A percentile compares a stretch with the other conserved stretches of the same genome.
Conservation (phyloP, 2,329 filamentous ascomycete species). For the Ceratocystis diversiconidia region DNA sequence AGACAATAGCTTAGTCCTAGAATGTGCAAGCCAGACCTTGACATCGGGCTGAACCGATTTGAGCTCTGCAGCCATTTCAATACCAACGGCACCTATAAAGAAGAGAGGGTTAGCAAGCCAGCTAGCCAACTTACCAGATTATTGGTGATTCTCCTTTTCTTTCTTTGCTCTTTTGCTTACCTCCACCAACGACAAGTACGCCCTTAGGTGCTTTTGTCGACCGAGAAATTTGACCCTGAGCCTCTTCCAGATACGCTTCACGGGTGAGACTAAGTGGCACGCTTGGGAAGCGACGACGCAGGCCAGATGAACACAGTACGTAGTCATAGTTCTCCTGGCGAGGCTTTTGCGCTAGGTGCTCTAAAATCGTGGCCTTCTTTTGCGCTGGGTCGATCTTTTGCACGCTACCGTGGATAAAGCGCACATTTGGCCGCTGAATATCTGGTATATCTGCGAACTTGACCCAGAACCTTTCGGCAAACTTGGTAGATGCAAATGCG, state of each 20-base stretch:
- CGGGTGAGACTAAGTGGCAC: conserved; percentile 52
- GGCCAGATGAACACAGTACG: conserved; percentile 56
- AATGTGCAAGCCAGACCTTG: conserved; percentile 62
- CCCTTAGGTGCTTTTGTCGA: conserved; percentile 39
- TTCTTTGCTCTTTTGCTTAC: conserved; percentile 31
- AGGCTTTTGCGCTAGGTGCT: conserved; percentile 31
- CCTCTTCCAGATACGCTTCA: conserved; percentile 50
- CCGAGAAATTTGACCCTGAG: conserved; percentile 42
- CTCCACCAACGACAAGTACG: conserved; percentile 60
- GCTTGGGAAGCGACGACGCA: conserved; percentile 56
- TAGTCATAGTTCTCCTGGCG: conserved; percentile 52
- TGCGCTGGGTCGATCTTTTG: conserved; percentile 42
- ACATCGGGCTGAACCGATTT: conserved; percentile 51
- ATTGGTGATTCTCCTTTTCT: background rate
- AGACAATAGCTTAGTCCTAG: conserved; percentile 53
- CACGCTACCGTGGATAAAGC: conserved; percentile 52
- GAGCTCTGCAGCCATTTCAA: conserved; percentile 69
- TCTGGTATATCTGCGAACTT: conserved; percentile 53
- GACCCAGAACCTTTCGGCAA: conserved; percentile 55
- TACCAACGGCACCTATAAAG: conserved; percentile 50
- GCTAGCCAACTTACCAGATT: background rate
- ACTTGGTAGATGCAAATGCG: conserved; percentile 49
- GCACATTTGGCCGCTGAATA: conserved; percentile 47
- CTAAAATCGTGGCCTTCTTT: conserved; percentile 45
- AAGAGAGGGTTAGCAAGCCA: conserved; percentile 15